Evolutionary conservation across 1,139 yeast genomes (phyloP).

Genomic region (Hansenula sp.): DNA sequence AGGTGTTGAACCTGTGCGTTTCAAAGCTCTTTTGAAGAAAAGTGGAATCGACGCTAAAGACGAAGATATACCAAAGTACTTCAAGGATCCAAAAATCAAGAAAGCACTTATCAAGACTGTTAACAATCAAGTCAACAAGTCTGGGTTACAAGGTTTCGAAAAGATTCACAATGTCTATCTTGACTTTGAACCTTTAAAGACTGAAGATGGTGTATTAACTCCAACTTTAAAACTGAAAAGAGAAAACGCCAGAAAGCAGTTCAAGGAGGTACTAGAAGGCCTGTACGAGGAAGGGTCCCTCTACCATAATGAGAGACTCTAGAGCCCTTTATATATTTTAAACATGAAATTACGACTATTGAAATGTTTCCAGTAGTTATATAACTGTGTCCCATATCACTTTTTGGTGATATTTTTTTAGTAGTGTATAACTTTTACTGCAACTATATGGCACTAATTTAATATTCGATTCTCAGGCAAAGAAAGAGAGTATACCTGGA

Average conservation of each 20-base stretch:
- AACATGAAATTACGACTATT: too few relatives aligned
- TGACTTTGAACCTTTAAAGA: constrained; percentile 45
- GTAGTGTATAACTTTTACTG: too few relatives aligned
- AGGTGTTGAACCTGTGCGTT: constrained; percentile 36
- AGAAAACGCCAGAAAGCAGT: constrained; percentile 41
- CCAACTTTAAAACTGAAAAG: constrained; percentile 52
- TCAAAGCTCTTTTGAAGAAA: neutral
- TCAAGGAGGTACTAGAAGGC: constrained; percentile 35
- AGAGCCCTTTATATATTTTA: too few relatives aligned
- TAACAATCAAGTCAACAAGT: constrained; percentile 24
- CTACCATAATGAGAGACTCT: neutral
- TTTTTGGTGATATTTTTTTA: too few relatives aligned
- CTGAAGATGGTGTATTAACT: constrained; percentile 43
- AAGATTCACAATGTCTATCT: constrained; percentile 41
- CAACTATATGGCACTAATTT: too few relatives aligned
- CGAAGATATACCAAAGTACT: neutral
- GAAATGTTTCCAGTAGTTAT: too few relatives aligned
- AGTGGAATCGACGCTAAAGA: neutral
- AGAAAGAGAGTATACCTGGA: too few relatives aligned
- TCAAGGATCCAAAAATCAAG: constrained; percentile 25
- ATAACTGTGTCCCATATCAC: too few relatives aligned
- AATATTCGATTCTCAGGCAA: too few relatives aligned
- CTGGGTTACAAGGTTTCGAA: constrained; percentile 33
- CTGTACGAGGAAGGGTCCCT: constrained; percentile 48
- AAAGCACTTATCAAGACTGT: constrained; percentile 26